Percentiles rank a stretch among this genome's conserved stretches.
Conservation (phyloP, 1,284 basidiomycete species). For the Papiliotrema laurentii region DNA sequence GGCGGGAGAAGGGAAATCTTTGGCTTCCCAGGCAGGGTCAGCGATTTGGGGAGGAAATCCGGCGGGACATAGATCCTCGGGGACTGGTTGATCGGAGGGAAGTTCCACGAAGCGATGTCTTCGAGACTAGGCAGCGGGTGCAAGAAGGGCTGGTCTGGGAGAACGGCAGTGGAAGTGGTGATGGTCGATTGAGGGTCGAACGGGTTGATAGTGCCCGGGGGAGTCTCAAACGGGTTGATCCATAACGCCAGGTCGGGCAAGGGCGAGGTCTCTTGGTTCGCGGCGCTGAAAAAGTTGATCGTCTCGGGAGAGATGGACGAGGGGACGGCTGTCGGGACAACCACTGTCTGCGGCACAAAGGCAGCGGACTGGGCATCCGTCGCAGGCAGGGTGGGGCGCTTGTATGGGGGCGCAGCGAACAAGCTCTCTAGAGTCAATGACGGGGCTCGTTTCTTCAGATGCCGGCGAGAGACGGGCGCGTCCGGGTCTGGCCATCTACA, state of each 20-base stretch:
- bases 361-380: not conserved
- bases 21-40: not conserved
- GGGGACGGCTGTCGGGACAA: too few relatives aligned
- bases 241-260: not conserved
- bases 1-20: constrained; percentile 10
- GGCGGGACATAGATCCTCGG: constrained; percentile 5
- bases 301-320: not conserved
- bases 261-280: not conserved
- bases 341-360: not conserved
- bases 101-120: constrained; percentile 1
- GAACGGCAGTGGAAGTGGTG: not conserved
- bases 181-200: too few relatives aligned
- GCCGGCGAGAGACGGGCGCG: not conserved
- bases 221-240: not conserved
- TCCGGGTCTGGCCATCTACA: constrained; percentile 1
- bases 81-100: not conserved
- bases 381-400: not conserved
- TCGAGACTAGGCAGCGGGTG: not conserved
- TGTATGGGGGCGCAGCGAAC: not conserved
- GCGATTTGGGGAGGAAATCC: constrained; percentile 6
- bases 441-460: not conserved
- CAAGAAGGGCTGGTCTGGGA: not conserved
- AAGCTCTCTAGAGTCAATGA: not conserved
- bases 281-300: not conserved
- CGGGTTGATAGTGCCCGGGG: too few relatives aligned